Conservation (phyloP, 495 filamentous ascomycete species). For the Pseudevernia furfuracea region DNA sequence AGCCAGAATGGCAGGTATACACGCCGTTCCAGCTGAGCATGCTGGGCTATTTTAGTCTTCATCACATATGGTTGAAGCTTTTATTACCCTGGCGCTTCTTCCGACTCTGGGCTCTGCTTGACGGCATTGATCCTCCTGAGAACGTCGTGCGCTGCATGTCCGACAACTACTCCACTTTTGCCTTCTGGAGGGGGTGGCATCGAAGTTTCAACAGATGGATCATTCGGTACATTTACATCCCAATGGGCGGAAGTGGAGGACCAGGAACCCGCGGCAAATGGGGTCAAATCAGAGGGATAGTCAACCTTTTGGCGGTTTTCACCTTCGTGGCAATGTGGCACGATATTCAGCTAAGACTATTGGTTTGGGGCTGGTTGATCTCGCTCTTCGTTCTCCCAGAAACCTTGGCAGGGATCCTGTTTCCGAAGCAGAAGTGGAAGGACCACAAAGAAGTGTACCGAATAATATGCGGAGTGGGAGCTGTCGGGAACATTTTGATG, state of each 20-base stretch:
- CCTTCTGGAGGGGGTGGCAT: slow-evolving; percentile 96
- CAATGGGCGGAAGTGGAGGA: slow-evolving; percentile 63
- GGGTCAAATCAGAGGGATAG: slow-evolving; percentile 42
- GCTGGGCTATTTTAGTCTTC: slow-evolving; percentile 92
- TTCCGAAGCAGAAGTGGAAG: slow-evolving; percentile 65
- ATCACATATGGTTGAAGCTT: slow-evolving; percentile 97
- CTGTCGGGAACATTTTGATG: slow-evolving; percentile 80
- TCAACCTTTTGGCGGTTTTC: slow-evolving; percentile 80
- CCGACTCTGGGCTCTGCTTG: slow-evolving; percentile 83
- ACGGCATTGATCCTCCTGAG: slow-evolving; percentile 90
- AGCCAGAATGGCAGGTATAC: slow-evolving; percentile 73
- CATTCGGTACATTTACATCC: slow-evolving; percentile 88
- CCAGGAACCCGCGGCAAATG: slow-evolving; percentile 27
- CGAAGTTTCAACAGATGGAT: slow-evolving; percentile 90
- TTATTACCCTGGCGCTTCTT: slow-evolving; percentile 96
- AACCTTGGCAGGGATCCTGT: slow-evolving; percentile 58
- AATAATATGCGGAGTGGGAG: slow-evolving; percentile 75
- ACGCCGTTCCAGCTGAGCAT: slow-evolving; percentile 82
- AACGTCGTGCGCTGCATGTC: slow-evolving; percentile 98
- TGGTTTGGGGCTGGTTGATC: slow-evolving; percentile 96
- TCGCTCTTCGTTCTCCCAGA: slow-evolving; percentile 91
- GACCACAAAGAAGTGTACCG: slow-evolving; percentile 61
- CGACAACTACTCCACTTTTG: slow-evolving; percentile 85
- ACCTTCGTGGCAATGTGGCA: slow-evolving; percentile 98
- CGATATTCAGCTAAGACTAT: slow-evolving; percentile 84